Percentiles rank a stretch among this genome's conserved stretches.
phyloP scores from a whole-genome alignment of 495 filamentous ascomycete genomes.

The Penicillium crystallinum region DNA sequence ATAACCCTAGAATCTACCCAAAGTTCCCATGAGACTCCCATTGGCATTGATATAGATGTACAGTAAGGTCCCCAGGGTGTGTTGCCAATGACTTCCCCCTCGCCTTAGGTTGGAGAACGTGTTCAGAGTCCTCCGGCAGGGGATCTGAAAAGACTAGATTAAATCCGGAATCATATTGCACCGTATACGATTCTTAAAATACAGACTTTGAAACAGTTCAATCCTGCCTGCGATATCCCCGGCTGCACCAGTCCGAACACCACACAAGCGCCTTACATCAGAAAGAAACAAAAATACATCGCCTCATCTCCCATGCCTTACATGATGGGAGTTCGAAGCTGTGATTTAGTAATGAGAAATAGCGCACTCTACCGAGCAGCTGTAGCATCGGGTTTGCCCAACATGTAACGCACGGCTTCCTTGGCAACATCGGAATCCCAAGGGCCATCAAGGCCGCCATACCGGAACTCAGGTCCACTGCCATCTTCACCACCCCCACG shows the following conservation, averaged over 20 bases:
- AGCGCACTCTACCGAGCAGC: slow-evolving; percentile 20
- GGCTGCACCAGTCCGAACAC: slow-evolving; percentile 33
- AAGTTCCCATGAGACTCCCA: too few species aligned
- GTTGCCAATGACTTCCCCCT: too few species aligned
- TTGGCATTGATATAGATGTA: too few species aligned
- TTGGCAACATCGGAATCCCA: slow-evolving; percentile 48
- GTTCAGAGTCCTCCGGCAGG: too few species aligned
- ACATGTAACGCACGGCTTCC: slow-evolving; percentile 47
- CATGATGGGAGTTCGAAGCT: not conserved
- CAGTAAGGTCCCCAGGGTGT: too few species aligned
- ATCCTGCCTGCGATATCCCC: slow-evolving; percentile 17
- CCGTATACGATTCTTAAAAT: slow-evolving; percentile 7
- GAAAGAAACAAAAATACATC: slow-evolving; percentile 9
- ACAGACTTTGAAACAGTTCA: slow-evolving; percentile 17
- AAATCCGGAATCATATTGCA: slow-evolving; percentile 4
- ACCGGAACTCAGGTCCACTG: slow-evolving; percentile 53
- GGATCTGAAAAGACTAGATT: too few species aligned
- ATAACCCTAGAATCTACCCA: too few species aligned
- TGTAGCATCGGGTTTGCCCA: slow-evolving; percentile 41
- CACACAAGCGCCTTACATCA: slow-evolving; percentile 30
- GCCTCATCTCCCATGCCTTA: slow-evolving; percentile 3
- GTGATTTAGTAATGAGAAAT: not conserved
- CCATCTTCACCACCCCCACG: slow-evolving; percentile 62
- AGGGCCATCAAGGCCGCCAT: slow-evolving; percentile 49
- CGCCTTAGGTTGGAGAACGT: too few species aligned